phyloP scores from a whole-genome alignment of 768 basidiomycete species.

The Kwoniella mangroviensis region DNA sequence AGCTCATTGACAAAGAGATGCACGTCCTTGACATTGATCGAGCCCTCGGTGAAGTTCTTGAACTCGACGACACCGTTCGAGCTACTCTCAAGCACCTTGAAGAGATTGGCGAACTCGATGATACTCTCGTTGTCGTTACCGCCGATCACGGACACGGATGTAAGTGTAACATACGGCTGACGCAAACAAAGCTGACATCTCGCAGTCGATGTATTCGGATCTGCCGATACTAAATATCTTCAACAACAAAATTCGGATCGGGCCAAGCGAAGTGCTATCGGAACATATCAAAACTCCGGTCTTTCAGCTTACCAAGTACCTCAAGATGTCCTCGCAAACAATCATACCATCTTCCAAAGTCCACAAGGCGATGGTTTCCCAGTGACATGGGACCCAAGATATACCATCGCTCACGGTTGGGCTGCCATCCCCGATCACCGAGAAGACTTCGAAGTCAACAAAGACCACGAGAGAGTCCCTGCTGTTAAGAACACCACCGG shows the following conservation, averaged over 20 bases:
- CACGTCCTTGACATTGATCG: slow-evolving; percentile 58
- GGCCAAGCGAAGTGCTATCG: slow-evolving; percentile 57
- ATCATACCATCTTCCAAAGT: slow-evolving; percentile 48
- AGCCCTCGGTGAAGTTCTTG: slow-evolving; percentile 59
- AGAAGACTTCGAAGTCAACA: slow-evolving; percentile 43
- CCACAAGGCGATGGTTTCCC: slow-evolving; percentile 55
- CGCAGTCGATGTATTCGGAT: slow-evolving; percentile 57
- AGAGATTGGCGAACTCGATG: slow-evolving; percentile 56
- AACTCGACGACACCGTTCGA: slow-evolving; percentile 58
- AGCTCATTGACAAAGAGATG: slow-evolving; percentile 50
- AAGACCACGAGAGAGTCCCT: slow-evolving; percentile 50
- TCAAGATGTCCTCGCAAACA: slow-evolving; percentile 39
- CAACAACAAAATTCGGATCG: slow-evolving; percentile 45
- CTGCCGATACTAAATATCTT: slow-evolving; percentile 56
- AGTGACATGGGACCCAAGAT: slow-evolving; percentile 59
- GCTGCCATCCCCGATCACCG: slow-evolving; percentile 51
- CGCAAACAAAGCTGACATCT: neutral
- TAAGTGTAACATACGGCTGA: slow-evolving; percentile 8
- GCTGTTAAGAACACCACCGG: slow-evolving; percentile 42
- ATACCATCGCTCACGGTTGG: slow-evolving; percentile 54
- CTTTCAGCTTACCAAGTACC: slow-evolving; percentile 57
- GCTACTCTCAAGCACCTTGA: slow-evolving; percentile 55
- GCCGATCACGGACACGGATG: slow-evolving; percentile 55
- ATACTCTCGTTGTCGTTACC: slow-evolving; percentile 58
- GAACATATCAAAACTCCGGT: slow-evolving; percentile 56